Evolutionary conservation across 31 red algal species (phyloP).

Genomic region (Endocladia muricata): DNA sequence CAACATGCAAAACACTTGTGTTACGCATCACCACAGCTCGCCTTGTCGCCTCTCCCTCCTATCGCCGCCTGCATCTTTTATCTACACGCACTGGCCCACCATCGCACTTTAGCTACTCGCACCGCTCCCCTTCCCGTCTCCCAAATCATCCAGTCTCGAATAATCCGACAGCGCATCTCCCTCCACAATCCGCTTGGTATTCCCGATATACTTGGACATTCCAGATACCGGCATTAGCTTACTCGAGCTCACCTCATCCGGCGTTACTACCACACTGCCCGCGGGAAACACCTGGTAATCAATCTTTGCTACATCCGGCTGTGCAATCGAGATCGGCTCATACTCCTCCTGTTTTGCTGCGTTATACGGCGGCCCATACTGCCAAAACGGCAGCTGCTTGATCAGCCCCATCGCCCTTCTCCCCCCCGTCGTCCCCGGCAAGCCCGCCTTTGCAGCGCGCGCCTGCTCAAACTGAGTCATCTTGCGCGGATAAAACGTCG

Average conservation of each 20-base stretch:
- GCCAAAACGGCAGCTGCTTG: slow-evolving; percentile 60
- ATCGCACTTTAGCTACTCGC: no score
- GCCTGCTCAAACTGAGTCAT: not conserved
- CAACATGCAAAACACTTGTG: no score
- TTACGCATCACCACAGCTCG: no score
- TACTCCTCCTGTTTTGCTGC: slow-evolving; percentile 74
- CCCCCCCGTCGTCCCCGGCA: slow-evolving; percentile 30
- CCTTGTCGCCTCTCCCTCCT: no score
- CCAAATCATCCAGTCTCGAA: slow-evolving; percentile 24
- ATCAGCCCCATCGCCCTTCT: slow-evolving; percentile 77
- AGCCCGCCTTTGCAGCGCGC: not conserved
- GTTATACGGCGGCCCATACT: slow-evolving; percentile 75
- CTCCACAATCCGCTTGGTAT: slow-evolving; percentile 60
- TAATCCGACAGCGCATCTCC: slow-evolving; percentile 58
- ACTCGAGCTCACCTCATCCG: slow-evolving; percentile 50
- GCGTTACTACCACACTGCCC: slow-evolving; percentile 56
- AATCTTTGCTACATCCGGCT: slow-evolving; percentile 16
- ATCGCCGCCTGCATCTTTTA: no score
- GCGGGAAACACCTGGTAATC: slow-evolving; percentile 83
- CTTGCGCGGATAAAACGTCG: not conserved
- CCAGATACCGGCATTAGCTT: slow-evolving; percentile 73
- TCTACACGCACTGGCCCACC: no score
- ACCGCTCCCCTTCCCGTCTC: no score
- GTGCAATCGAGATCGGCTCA: slow-evolving; percentile 76
- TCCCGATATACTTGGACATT: slow-evolving; percentile 82